These are phyloP conservation scores for Globisporangium abappressorium DNA, from an alignment of 352 stramenopile genomes.

Conservation along the genomic window DNA sequence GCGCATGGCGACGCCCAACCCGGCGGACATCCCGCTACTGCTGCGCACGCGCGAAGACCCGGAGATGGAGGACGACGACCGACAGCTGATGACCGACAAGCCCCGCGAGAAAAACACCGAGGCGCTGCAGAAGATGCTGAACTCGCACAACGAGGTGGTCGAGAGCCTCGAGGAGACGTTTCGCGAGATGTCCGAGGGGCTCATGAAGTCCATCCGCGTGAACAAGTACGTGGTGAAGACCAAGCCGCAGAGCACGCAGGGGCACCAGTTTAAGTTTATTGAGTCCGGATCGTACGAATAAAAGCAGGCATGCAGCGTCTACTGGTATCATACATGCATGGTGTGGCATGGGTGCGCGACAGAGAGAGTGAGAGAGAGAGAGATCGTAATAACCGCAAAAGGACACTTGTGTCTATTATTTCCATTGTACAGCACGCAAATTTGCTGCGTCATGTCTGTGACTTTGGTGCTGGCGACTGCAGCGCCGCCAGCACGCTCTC, in stretches of 20 bases:
- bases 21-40: constrained; percentile 72
- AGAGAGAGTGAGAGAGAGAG: background rate
- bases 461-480: constrained; percentile 4
- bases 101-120: constrained; percentile 64
- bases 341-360: background rate
- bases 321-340: background rate
- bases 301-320: background rate
- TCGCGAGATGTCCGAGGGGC: constrained; percentile 78
- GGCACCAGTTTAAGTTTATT: constrained; percentile 83
- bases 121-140: constrained; percentile 58
- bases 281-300: constrained; percentile 74
- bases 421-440: background rate
- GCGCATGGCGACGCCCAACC: constrained; percentile 79
- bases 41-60: constrained; percentile 79
- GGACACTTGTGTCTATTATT: constrained; percentile 1
- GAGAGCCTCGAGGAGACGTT: constrained; percentile 82
- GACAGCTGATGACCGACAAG: constrained; percentile 69
- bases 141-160: constrained; percentile 68
- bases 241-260: constrained; percentile 75
- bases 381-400: background rate
- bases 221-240: constrained; percentile 86
- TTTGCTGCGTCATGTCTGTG: background rate
- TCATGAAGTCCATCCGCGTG: constrained; percentile 80
- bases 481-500: constrained; percentile 38
- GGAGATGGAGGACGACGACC: constrained; percentile 83